A percentile compares a stretch with the other conserved stretches of the same genome.
phyloP scores from a whole-genome alignment of 352 stramenopile genomes.

The Pythium rhizo-oryzae region DNA sequence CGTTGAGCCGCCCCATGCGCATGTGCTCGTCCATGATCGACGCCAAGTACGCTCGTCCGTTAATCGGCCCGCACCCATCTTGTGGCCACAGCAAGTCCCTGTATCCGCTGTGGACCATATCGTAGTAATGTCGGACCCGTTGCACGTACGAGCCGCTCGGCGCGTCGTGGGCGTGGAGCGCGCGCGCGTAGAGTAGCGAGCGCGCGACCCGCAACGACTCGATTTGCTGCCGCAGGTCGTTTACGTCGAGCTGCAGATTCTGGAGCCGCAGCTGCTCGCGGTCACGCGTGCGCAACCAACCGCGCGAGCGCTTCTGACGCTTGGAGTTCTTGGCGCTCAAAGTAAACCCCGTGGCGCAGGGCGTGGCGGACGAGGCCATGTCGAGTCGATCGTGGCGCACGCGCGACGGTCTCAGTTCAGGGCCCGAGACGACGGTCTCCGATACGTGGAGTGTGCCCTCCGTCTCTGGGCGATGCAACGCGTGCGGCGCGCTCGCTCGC shows the following conservation, averaged over 20 bases:
- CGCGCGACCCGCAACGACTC: conserved; percentile 25
- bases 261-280: conserved; percentile 31
- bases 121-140: conserved; percentile 4
- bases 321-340: background rate
- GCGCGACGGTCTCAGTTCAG: background rate
- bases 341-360: too few relatives aligned
- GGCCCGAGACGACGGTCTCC: too few relatives aligned
- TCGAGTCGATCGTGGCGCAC: background rate
- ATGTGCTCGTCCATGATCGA: conserved; percentile 17
- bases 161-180: background rate
- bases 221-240: conserved; percentile 39
- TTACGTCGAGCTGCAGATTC: conserved; percentile 38
- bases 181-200: conserved; percentile 30
- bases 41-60: background rate
- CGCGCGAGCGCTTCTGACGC: conserved; percentile 1
- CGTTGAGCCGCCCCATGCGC: conserved; percentile 2
- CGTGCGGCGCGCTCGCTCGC: too few relatives aligned
- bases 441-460: too few relatives aligned
- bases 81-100: conserved; percentile 1
- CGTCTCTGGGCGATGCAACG: too few relatives aligned
- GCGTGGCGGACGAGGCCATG: background rate
- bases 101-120: conserved; percentile 13
- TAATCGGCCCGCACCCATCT: background rate
- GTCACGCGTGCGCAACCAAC: conserved; percentile 19
- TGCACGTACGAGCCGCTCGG: conserved; percentile 3